Percentiles rank a stretch among this genome's conserved stretches.
These are phyloP conservation scores for Colletotrichum simmondsii DNA, from an alignment of 2,329 filamentous ascomycete species.

Conservation along the genomic window DNA sequence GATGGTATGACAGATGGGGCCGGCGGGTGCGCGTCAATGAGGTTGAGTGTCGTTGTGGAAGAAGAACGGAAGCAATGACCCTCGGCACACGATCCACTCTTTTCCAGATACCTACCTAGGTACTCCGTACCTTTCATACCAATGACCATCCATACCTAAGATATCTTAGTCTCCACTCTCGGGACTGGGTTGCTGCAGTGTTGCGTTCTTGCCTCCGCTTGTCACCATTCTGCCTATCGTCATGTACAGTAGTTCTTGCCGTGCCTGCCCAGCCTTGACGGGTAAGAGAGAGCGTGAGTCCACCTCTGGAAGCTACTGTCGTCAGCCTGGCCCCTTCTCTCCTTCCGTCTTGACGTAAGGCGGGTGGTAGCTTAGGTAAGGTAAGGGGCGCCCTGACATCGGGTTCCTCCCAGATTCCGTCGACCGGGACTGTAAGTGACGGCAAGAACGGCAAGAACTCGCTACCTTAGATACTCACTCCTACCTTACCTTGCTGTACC, in stretches of 20 bases:
- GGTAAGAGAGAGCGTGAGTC: not conserved
- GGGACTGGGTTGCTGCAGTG: not conserved
- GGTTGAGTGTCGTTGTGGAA: not conserved
- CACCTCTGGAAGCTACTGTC: not conserved
- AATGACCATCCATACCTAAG: too few species aligned
- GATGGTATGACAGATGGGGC: slow-evolving; percentile 28
- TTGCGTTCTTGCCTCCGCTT: not conserved
- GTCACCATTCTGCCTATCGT: not conserved
- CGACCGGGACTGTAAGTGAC: not conserved
- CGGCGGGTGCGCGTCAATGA: not conserved
- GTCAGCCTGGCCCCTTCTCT: not conserved
- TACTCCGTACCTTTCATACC: too few species aligned
- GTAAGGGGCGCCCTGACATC: not conserved
- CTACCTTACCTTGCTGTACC: not conserved
- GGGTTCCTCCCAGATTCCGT: not conserved
- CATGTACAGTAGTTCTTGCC: not conserved
- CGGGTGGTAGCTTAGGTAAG: not conserved
- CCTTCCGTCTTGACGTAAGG: not conserved
- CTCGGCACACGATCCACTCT: not conserved
- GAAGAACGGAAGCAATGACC: slow-evolving; percentile 16
- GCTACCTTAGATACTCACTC: not conserved
- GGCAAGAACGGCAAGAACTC: not conserved
- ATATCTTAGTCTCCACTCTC: not conserved
- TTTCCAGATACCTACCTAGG: too few species aligned
- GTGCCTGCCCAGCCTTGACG: not conserved